Evolutionary conservation across 305 asterid species (phyloP), one percentile per base, ranked within the genome.

Genomic region (Petunia hybrid): DNA sequence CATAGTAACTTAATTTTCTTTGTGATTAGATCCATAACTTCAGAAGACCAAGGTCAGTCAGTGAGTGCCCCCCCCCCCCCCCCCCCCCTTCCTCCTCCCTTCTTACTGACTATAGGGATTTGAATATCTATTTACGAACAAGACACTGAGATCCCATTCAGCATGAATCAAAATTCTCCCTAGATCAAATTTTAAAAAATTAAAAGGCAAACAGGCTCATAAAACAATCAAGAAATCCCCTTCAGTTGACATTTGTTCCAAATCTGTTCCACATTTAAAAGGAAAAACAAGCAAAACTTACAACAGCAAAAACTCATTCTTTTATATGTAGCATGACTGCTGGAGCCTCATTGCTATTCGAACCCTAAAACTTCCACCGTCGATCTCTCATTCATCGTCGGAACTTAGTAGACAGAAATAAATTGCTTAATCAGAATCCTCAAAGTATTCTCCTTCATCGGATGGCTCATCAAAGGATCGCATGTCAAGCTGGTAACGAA

Each of bases 401-500:
- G 60, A 36, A 22, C 55, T 16, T 2, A 46, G 71, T 57, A 60
- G 80, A 60, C 41, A 2, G 12, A n/a, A 16, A 41, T 7, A 41
- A 51, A 6, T 1, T 46, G 35, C 85, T 85, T 81, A 87, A 79
- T 87, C 90, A 38, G 87, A 85, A 81, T 87, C 88, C 14, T 46
- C 88, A 63, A 36, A 83, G 64, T 36, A 6, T 82, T 85, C 89
- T 66, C 84, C 90, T 51, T 87, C 89, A 76, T 85, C 90, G 55
- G 88, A 85, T 43, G 85, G 88, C 80, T 87, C 90, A 79, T 87
- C 90, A 51, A 87, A 87, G 51, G 87, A 57, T 14, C 90, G 90
- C 85, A 87, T 77, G 78, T 87, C 90, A 83, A 87, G 86, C 84
- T 87, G 90, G 90, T 87, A 87, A 5, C 90, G 88, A 78, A 87